Evolutionary conservation across 2,329 filamentous ascomycete genomes (phyloP).

Genomic region (Aspergillus amoenus): DNA sequence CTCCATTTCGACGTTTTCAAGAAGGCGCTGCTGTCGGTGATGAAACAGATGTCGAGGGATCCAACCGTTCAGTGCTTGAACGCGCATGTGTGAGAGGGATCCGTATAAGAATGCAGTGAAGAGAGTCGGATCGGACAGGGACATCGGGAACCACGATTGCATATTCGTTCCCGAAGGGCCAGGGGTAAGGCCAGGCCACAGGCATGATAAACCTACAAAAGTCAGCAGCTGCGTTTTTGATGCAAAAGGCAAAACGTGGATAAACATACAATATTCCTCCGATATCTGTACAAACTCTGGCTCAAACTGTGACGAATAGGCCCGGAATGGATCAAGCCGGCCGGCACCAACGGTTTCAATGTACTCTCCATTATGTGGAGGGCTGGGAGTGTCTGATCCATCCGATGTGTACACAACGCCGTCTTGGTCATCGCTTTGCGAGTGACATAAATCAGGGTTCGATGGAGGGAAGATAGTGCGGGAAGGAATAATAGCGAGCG

Average conservation of each 20-base stretch:
- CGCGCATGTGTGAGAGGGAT: constrained; percentile 33
- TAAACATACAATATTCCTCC: constrained; percentile 28
- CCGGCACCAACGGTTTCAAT: constrained; percentile 23
- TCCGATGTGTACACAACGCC: not conserved
- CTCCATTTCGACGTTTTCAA: constrained; percentile 31
- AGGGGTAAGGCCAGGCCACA: constrained; percentile 32
- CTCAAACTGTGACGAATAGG: constrained; percentile 23
- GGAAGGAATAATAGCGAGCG: not conserved
- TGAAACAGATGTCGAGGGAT: constrained; percentile 22
- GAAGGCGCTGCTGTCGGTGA: constrained; percentile 22
- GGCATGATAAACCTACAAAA: constrained; percentile 20
- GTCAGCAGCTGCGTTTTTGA: not conserved
- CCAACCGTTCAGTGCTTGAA: constrained; percentile 29
- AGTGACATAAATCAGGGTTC: not conserved
- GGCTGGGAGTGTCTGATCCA: not conserved
- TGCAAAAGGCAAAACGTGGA: not conserved
- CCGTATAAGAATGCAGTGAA: constrained; percentile 34
- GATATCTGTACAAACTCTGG: constrained; percentile 24
- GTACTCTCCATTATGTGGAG: constrained; percentile 1
- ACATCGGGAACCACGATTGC: constrained; percentile 31
- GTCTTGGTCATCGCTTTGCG: not conserved
- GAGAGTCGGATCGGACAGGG: constrained; percentile 27
- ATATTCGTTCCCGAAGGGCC: constrained; percentile 2
- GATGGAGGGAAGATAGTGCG: not conserved
- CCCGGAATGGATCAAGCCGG: constrained; percentile 29